These are phyloP conservation scores for Plasmodium inui DNA, from an alignment of 169 alveolate genomes.

Conservation along the genomic window DNA sequence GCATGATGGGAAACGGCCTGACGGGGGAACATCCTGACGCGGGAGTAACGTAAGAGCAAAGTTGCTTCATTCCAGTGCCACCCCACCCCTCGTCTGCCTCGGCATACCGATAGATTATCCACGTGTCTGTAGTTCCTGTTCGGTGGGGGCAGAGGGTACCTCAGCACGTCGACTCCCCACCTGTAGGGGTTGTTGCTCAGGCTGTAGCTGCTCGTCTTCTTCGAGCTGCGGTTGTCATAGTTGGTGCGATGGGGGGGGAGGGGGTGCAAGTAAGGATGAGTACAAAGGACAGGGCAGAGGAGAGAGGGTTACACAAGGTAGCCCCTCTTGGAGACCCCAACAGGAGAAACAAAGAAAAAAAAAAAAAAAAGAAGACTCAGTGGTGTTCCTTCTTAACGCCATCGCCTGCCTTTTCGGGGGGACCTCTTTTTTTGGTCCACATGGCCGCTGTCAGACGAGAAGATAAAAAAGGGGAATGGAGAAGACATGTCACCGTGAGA, in stretches of 20 bases:
- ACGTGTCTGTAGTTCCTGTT: conserved; percentile 38
- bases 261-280: background rate
- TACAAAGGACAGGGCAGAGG: background rate
- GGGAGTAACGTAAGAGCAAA: background rate
- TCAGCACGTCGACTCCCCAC: conserved; percentile 72
- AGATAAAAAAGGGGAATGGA: background rate
- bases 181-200: conserved; percentile 39
- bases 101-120: conserved; percentile 30
- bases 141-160: conserved; percentile 44
- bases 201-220: conserved; percentile 51
- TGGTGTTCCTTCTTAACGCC: background rate
- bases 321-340: background rate
- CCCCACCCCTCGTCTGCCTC: background rate
- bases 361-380: background rate
- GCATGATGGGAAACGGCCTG: background rate
- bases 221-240: background rate
- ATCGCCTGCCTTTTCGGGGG: background rate
- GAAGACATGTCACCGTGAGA: background rate
- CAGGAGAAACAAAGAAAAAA: too few species aligned
- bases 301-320: background rate
- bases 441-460: background rate
- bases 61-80: background rate
- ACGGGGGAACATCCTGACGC: background rate
- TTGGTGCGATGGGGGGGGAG: background rate
- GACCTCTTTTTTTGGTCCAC: conserved; percentile 13